These are phyloP conservation scores for Claviceps cyperi DNA, from an alignment of 2,329 filamentous ascomycete species.

Conservation along the genomic window DNA sequence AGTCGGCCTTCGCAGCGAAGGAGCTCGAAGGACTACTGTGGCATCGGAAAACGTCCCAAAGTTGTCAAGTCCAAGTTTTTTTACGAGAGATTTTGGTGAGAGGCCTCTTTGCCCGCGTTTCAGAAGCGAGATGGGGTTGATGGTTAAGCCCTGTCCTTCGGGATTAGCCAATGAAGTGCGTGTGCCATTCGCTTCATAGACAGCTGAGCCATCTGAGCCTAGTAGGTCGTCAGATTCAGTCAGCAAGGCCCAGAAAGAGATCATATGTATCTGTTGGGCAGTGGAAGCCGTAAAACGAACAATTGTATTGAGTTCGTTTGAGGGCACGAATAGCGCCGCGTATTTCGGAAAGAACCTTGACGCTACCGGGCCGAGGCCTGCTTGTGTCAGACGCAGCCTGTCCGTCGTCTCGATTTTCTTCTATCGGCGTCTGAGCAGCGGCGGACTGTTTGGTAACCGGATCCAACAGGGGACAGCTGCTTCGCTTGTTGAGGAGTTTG, in stretches of 20 bases:
- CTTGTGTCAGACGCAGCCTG: conserved; percentile 6
- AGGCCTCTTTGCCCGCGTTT: conserved; percentile 8
- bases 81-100: conserved; percentile 13
- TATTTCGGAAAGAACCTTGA: conserved; percentile 22
- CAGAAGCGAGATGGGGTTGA: neutral
- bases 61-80: conserved; percentile 14
- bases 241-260: neutral
- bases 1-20: conserved; percentile 10
- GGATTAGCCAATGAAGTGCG: conserved; percentile 1
- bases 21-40: conserved; percentile 15
- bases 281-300: conserved; percentile 7
- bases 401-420: neutral
- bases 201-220: conserved; percentile 14
- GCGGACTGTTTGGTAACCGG: conserved; percentile 1
- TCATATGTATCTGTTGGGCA: neutral
- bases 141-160: neutral
- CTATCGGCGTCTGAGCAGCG: neutral
- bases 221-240: neutral
- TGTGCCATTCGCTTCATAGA: conserved; percentile 6
- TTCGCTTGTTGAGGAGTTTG: conserved; percentile 13
- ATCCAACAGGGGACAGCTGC: conserved; percentile 12
- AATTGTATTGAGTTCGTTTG: conserved; percentile 15
- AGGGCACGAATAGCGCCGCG: conserved; percentile 20
- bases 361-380: conserved; percentile 15
- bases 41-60: conserved; percentile 13